Conservation (phyloP, 108 stramenopile genomes). For the Nitzschia sp. region DNA sequence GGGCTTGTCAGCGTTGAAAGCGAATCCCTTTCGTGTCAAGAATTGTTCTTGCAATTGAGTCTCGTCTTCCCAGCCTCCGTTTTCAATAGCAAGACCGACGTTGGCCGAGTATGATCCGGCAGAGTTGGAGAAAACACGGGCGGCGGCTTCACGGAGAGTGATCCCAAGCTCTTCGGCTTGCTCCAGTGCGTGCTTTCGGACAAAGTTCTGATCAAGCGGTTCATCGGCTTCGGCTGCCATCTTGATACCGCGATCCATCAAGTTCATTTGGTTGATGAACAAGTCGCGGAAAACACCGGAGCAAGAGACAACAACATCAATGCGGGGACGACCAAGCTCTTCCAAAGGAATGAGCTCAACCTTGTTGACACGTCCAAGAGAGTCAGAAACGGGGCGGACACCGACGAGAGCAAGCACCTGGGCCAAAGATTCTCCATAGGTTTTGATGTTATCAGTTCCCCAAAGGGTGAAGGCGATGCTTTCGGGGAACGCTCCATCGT, state of each 20-base stretch:
- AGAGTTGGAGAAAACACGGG: slow-evolving; percentile 96
- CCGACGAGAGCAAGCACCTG: slow-evolving; percentile 94
- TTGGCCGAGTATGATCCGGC: slow-evolving; percentile 97
- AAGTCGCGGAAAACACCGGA: slow-evolving; percentile 98
- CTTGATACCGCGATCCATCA: slow-evolving; percentile 97
- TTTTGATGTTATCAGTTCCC: slow-evolving; percentile 99
- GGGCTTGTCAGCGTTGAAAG: slow-evolving; percentile 96
- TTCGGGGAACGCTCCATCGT: slow-evolving; percentile 88
- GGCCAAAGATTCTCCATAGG: slow-evolving; percentile 94
- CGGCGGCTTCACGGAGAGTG: slow-evolving; percentile 89
- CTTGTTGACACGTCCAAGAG: slow-evolving; percentile 97
- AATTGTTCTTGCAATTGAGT: slow-evolving; percentile 94
- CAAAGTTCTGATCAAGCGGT: slow-evolving; percentile 89
- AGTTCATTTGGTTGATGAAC: slow-evolving; percentile 99
- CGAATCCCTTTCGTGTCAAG: slow-evolving; percentile 94
- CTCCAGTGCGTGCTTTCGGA: slow-evolving; percentile 92
- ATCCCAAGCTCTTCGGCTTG: slow-evolving; percentile 90
- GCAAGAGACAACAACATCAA: slow-evolving; percentile 97
- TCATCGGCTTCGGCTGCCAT: slow-evolving; percentile 98
- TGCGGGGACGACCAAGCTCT: slow-evolving; percentile 92
- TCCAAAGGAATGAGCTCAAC: slow-evolving; percentile 97
- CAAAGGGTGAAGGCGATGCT: slow-evolving; percentile 95
- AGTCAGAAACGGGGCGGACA: slow-evolving; percentile 92
- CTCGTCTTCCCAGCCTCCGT: slow-evolving; percentile 97
- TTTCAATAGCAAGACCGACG: slow-evolving; percentile 97